Evolutionary conservation across 2,329 filamentous ascomycete species (phyloP).

Genomic region (Fusarium dlaminii): DNA sequence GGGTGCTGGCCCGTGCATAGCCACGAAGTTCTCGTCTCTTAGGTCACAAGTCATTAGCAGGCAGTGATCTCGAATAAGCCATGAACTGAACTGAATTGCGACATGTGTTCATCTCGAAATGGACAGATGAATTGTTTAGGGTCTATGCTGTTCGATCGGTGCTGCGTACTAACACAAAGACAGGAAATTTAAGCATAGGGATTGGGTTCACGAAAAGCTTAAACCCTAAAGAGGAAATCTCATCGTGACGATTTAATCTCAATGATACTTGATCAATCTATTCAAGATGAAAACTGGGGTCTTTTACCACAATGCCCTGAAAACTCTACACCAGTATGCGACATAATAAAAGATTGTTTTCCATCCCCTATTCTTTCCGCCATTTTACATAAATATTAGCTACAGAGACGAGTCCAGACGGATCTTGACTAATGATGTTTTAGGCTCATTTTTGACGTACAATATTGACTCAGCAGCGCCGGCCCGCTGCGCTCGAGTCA

Average conservation of each 20-base stretch:
- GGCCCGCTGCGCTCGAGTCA: not conserved
- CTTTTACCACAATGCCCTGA: not conserved
- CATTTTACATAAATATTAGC: not conserved
- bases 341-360: accelerated
- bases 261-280: not conserved
- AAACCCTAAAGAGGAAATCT: not conserved
- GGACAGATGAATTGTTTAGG: accelerated
- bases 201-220: not conserved
- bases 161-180: not conserved
- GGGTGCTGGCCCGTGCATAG: not conserved
- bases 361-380: not conserved
- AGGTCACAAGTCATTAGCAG: no score
- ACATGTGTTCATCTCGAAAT: not conserved
- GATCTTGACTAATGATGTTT: not conserved
- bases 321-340: not conserved
- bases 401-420: not conserved
- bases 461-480: not conserved
- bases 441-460: not conserved
- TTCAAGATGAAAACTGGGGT: not conserved
- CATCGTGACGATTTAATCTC: not conserved
- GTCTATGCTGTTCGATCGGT: accelerated
- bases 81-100: accelerated
- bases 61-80: not conserved
- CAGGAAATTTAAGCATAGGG: not conserved
- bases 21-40: not conserved